Base-by-base conservation (phyloP, 208 protist species). In the Trypanosoma conorhini region DNA sequence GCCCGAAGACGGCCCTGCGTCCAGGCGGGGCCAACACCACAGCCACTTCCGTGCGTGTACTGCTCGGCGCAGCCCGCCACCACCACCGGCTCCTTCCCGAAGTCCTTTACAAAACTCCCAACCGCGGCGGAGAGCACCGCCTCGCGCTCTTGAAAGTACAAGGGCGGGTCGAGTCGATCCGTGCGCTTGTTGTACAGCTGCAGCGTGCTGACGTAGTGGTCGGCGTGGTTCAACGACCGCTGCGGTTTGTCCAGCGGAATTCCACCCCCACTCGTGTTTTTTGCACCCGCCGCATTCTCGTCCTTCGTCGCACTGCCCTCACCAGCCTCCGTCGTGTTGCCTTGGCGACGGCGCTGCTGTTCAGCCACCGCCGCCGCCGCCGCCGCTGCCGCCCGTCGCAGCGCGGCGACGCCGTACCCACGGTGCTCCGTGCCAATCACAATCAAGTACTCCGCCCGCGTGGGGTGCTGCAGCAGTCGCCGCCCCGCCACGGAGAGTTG, bases 21-120 rank as follows among this genome's bases (percentile, higher is more conserved):
- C 77, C 83, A 92, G 70, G 80, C 58, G n/a, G 85, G 62, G 1
- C 61, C 71, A 19, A 46, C 48, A 24, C 81, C 83, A 67, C 82
- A 92, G 26, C 83, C 83, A 26, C 81, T 83, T 12, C 90, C 90
- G 70, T 95, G 90, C 8, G 82, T 89, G 73, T 85, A 95, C 26
- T 80, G 56, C 2, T 76, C 67, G 35, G 87, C 86, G 19, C 77
- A 80, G 3, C 81, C 83, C 5, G 87, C 61, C 28, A 96, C 77
- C 7, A 96, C 74, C 17, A 93, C 81, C 17, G 90, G 87, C 68
- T 93, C 87, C 40, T 78, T 60, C 0, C 87, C 88, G 73, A 93
- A 89, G 33, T 90, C 85, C 50, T 77, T 83, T 21, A 75, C 31
- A 62, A 96, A 93, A 61, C 79, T 89, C n/a, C 87, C 90, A 30